Conservation (phyloP, 176 grass and related monocot genomes). For the Triticum dicoccoides region DNA sequence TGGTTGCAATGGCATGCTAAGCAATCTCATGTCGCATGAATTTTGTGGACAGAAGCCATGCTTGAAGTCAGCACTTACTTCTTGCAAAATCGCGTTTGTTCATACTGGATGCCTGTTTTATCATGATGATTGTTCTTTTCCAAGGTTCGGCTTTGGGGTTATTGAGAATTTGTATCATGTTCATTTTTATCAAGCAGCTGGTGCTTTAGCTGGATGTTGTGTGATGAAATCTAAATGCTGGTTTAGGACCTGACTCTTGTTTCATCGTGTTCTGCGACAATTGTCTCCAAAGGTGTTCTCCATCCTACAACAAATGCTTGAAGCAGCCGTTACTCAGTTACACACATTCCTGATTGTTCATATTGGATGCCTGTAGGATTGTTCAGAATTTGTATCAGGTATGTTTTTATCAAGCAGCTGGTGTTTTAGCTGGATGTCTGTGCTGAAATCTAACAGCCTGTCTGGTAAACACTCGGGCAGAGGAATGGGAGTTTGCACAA, state of each 20-base stretch:
- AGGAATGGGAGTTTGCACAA: too few species aligned
- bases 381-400: background rate
- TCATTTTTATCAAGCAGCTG: background rate
- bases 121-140: background rate
- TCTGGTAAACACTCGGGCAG: too few species aligned
- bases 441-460: background rate
- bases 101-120: background rate
- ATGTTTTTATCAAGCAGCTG: background rate
- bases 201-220: background rate
- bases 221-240: background rate
- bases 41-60: constrained; percentile 14
- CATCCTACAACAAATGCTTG: constrained; percentile 27
- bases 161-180: background rate
- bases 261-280: background rate
- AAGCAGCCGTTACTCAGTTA: background rate
- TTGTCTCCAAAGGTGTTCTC: background rate
- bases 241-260: background rate
- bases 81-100: background rate
- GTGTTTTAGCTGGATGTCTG: background rate
- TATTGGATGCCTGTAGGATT: background rate
- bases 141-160: background rate
- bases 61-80: background rate
- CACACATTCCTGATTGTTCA: background rate
- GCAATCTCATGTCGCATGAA: constrained; percentile 11
- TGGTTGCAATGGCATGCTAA: background rate